A percentile compares a stretch with the other conserved stretches of the same genome.
These are phyloP conservation scores for Botryotinia convoluta DNA, from an alignment of 2,329 filamentous ascomycete species.

Conservation along the genomic window DNA sequence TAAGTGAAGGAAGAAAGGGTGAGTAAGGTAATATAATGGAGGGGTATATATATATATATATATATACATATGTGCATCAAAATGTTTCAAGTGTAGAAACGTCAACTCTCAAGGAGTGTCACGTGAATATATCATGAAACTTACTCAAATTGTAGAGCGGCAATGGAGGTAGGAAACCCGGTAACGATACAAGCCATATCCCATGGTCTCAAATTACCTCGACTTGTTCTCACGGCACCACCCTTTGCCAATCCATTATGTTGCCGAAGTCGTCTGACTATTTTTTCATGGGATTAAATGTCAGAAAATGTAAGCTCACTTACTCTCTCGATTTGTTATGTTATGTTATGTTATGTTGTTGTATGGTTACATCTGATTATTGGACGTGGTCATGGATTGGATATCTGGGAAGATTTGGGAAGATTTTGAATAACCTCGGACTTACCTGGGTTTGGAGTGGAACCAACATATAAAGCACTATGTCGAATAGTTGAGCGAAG, in stretches of 20 bases:
- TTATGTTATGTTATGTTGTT: background rate
- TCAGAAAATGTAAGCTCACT: slow-evolving; percentile 1
- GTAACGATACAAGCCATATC: slow-evolving; percentile 85
- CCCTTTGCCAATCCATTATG: slow-evolving; percentile 86
- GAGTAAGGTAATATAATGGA: background rate
- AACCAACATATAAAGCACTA: slow-evolving; percentile 78
- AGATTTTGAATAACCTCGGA: background rate
- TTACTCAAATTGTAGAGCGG: slow-evolving; percentile 91
- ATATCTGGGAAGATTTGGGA: background rate
- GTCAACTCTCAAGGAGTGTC: background rate
- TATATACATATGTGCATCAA: background rate
- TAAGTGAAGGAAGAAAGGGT: background rate
- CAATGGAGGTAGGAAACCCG: slow-evolving; percentile 83
- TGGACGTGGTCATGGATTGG: background rate
- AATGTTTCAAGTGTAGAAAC: background rate
- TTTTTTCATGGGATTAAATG: slow-evolving; percentile 14
- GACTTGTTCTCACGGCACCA: slow-evolving; percentile 75
- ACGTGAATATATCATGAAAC: slow-evolving; percentile 33
- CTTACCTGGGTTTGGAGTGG: slow-evolving; percentile 73
- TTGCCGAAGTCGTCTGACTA: slow-evolving; percentile 73
- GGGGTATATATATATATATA: background rate
- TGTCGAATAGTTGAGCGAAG: slow-evolving; percentile 76
- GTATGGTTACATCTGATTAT: background rate
- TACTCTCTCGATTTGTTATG: background rate
- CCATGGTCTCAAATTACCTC: slow-evolving; percentile 73